Percentiles rank a stretch among this genome's conserved stretches.
Evolutionary conservation across 805 yeast genomes (phyloP).

Genomic region (Kregervanrija delftensis): DNA sequence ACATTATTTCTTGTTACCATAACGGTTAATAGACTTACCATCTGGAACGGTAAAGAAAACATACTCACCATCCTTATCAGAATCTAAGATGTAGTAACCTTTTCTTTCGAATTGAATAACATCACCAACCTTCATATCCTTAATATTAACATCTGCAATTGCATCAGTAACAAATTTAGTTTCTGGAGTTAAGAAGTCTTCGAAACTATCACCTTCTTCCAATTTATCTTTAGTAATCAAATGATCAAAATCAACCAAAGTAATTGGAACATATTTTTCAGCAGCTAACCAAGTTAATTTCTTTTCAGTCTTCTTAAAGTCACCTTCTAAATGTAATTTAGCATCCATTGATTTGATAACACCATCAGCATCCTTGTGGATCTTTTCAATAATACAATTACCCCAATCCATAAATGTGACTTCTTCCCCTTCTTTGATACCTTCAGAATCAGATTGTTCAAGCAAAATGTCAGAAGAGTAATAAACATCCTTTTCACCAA

Average conservation of each 20-base stretch:
- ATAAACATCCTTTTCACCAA: slow-evolving; percentile 77
- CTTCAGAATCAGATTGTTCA: slow-evolving; percentile 80
- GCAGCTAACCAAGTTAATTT: slow-evolving; percentile 94
- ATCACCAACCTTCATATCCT: slow-evolving; percentile 74
- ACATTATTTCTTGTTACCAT: slow-evolving; percentile 51
- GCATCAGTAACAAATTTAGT: slow-evolving; percentile 81
- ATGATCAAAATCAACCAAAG: slow-evolving; percentile 87
- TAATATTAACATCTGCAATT: slow-evolving; percentile 72
- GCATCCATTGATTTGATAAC: slow-evolving; percentile 62
- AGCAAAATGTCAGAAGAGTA: slow-evolving; percentile 57
- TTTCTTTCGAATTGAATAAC: slow-evolving; percentile 94
- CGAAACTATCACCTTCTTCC: slow-evolving; percentile 90
- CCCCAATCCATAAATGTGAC: slow-evolving; percentile 99
- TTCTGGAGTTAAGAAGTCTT: slow-evolving; percentile 80
- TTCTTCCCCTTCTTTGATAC: slow-evolving; percentile 74
- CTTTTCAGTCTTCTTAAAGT: slow-evolving; percentile 92
- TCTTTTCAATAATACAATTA: slow-evolving; percentile 72
- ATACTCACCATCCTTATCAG: slow-evolving; percentile 51
- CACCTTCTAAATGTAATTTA: slow-evolving; percentile 86
- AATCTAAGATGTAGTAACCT: slow-evolving; percentile 87
- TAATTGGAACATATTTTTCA: slow-evolving; percentile 61
- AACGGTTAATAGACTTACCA: slow-evolving; percentile 75
- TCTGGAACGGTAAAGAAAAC: slow-evolving; percentile 93
- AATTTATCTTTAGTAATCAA: slow-evolving; percentile 91
- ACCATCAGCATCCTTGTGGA: slow-evolving; percentile 51